Evolutionary conservation across 768 basidiomycete genomes (phyloP), one percentile per base, ranked within the genome.

Genomic region (Hypholoma sublateritium): DNA sequence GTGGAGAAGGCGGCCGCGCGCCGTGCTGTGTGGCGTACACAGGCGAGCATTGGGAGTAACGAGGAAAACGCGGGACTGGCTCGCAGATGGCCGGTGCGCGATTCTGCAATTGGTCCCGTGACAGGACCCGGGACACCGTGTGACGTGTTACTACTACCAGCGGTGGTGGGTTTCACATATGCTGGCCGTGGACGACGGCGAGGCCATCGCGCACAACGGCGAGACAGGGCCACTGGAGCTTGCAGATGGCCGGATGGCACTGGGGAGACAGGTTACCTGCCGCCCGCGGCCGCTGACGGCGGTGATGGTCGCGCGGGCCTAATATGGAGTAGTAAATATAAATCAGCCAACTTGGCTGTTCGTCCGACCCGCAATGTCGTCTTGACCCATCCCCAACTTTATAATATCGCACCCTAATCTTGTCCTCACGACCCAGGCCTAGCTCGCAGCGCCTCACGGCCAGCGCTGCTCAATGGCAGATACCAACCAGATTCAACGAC

Each of bases 381-480:
- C 61, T 60, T 67, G 61, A 69, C 66, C 67, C 53, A 34, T 32
- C 68, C 37, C 42, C 45, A 55, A 63, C 56, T 55, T 69, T 62
- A 59, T 54, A 52, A 46, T 57, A 51, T 47, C 46, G 39, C 53
- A 44, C 52, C 55, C 56, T 63, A 59, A 52, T 62, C 62, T 50
- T 42, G 60, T 58, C 48, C 50, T 45, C 61, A 34, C 61, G 55
- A 50, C 57, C 53, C 56, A 66, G 34, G 50, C 57, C 52, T 45
- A 45, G 42, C 42, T 50, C 53, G 53, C 53, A 53, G 59, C 58
- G 56, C 53, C 53, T 52, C 59, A 44, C 56, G 55, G 34, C 56
- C 52, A 49, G 55, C 48, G 58, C 61, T 59, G 55, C 51, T 49
- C 57, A 64, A 85, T 85, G 83, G 78, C 82, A 58, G 82, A 84